Evolutionary conservation across 441 rosid species (phyloP).

Genomic region (Lagerstroemia fauriei): DNA sequence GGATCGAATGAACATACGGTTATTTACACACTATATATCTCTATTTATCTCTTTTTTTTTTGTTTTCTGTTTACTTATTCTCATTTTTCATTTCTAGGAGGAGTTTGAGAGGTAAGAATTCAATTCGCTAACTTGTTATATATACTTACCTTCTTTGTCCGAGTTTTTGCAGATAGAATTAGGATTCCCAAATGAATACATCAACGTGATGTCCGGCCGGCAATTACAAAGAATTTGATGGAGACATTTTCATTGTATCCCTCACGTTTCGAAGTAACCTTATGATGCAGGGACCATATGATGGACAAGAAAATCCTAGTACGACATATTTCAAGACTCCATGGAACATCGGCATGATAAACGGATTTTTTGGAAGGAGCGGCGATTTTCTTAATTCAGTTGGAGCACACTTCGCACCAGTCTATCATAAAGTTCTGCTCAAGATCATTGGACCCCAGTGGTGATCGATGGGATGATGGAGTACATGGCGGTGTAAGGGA

Average conservation of each 20-base stretch:
- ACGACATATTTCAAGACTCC: neutral
- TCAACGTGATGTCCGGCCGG: neutral
- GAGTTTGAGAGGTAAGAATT: neutral
- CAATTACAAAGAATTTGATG: neutral
- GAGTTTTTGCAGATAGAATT: neutral
- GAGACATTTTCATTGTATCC: neutral
- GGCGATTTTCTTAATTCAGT: neutral
- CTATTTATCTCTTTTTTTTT: neutral
- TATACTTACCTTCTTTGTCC: neutral
- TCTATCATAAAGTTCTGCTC: neutral
- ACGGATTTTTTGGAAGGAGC: constrained; percentile 4
- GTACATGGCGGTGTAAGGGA: neutral
- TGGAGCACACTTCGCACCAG: neutral
- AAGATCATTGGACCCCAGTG: neutral
- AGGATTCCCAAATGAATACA: neutral
- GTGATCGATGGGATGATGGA: constrained; percentile 9
- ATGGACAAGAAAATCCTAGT: neutral
- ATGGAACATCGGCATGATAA: constrained; percentile 1
- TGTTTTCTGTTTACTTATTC: neutral
- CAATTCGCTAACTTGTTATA: neutral
- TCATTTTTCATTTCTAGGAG: neutral
- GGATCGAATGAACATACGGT: neutral
- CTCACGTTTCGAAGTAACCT: constrained; percentile 1
- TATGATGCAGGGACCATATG: neutral
- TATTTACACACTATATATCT: neutral